Base-by-base conservation (phyloP, 148 eudicot species). In the Oxyria digyna region DNA sequence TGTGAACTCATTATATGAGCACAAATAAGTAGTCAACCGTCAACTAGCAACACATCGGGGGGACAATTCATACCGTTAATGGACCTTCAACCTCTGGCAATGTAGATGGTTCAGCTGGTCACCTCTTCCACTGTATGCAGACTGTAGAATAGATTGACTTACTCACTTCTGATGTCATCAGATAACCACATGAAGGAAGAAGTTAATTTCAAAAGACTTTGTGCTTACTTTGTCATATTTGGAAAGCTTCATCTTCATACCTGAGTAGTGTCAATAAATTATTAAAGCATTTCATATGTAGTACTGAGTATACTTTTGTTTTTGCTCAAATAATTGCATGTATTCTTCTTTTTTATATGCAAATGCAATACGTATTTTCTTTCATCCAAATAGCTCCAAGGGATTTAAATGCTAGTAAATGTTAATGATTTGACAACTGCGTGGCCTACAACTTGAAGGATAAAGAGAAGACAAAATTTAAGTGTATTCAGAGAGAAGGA, bases 71-170 rank as follows among this genome's bases (percentile, higher is more conserved):
- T 78, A 93, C 98, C 71, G 89, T 83, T 42, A 94, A 75, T 70
- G 98, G 98, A 45, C 98, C 98, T 84, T 94, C 97, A 74, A 94
- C 77, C 80, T 94, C 97, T 66, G 98, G 87, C 97, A 97, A 94
- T 70, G 78, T 84, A 68, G 96, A 85, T 72, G 96, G 90, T 74
- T 94, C 96, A 38, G 86, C 83, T 77, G 97, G 75, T 94, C 92
- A 65, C 98, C 98, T 79, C 89, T 85, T 72, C 98, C 98, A 24
- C 49, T 94, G 77, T 79, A 81, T 48, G 98, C 98, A 73, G 97
- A 94, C 98, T 94, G 68, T 29, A 66, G 13, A 13, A 35, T 5
- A 66, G 68, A 59, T 59, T 29, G 35, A 29, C 10, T 27, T 27
- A 31, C 35, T 59, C 38, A 27, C 29, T 14, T 59, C 63, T 59